Evolutionary conservation across 176 grass and related monocot species (phyloP).

Genomic region (Hsuehochloa calcarea): DNA sequence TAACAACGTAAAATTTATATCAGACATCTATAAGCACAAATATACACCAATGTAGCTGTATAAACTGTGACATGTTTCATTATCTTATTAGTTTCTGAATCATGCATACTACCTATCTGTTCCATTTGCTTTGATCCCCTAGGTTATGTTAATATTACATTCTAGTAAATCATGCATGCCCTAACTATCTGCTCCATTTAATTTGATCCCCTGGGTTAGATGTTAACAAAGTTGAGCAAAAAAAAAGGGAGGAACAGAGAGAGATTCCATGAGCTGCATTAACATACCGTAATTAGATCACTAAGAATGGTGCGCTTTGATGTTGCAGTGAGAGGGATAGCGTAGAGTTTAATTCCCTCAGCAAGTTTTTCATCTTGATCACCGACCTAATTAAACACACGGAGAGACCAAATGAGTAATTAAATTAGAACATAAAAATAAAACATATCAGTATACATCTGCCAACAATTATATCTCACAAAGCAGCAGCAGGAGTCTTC

Average conservation of each 20-base stretch:
- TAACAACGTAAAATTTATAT: background rate
- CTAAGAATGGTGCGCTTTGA: conserved; percentile 93
- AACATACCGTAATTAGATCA: conserved; percentile 87
- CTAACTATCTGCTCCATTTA: background rate
- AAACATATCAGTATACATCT: background rate
- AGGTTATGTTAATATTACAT: background rate
- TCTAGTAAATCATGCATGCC: conserved; percentile 14
- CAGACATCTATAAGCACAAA: background rate
- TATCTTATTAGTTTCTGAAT: background rate
- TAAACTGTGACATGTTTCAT: background rate
- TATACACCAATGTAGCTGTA: background rate
- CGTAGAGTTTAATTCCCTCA: conserved; percentile 95
- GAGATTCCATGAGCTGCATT: conserved; percentile 12
- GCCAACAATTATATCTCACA: conserved; percentile 1
- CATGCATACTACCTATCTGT: background rate
- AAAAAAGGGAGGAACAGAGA: background rate
- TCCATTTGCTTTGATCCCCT: background rate
- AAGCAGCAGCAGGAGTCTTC: background rate
- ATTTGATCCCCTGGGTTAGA: background rate
- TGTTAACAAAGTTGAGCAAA: background rate
- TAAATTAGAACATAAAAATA: background rate
- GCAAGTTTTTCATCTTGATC: conserved; percentile 94
- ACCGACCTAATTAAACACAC: conserved; percentile 64
- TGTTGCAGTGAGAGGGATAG: conserved; percentile 71
- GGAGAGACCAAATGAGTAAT: conserved; percentile 14